Percentiles rank a stretch among this genome's conserved stretches.
These are phyloP conservation scores for Lentinula guzmanii DNA, from an alignment of 768 basidiomycete genomes.

Conservation along the genomic window DNA sequence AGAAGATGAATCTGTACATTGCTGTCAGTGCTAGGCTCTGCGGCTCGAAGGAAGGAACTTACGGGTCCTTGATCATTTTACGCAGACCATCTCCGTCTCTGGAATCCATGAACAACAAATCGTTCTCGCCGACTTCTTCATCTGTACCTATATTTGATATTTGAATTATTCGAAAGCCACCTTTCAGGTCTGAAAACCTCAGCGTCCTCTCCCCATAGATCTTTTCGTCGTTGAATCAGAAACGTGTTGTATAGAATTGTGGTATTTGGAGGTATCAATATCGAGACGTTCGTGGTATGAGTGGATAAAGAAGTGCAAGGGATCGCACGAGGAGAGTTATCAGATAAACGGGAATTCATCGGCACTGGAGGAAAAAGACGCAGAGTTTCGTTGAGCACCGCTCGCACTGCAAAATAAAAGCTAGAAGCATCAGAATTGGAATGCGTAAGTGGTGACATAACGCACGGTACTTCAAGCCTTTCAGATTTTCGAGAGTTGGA, in stretches of 20 bases:
- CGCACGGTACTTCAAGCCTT: conserved; percentile 40
- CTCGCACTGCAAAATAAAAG: conserved; percentile 27
- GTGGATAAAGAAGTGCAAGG: not conserved
- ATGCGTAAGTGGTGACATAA: not conserved
- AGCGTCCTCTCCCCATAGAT: not conserved
- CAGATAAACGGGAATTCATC: not conserved
- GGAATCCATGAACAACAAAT: not conserved
- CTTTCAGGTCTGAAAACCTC: not conserved
- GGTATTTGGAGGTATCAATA: not conserved
- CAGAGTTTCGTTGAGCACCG: conserved; percentile 35
- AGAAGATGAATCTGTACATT: conserved; percentile 22
- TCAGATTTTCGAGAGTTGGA: conserved; percentile 34
- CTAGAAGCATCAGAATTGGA: not conserved
- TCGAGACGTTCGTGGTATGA: not conserved
- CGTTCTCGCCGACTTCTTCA: not conserved
- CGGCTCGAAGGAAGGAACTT: conserved; percentile 3
- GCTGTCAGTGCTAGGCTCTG: not conserved
- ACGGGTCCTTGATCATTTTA: not conserved
- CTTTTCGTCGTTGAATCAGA: not conserved
- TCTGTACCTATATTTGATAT: conserved; percentile 9
- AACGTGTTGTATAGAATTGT: not conserved
- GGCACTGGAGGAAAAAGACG: conserved; percentile 9
- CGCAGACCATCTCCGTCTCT: not conserved
- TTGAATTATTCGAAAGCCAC: not conserved
- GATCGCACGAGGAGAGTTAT: not conserved